Evolutionary conservation across 441 rosid genomes (phyloP), one percentile per base, ranked within the genome.

Genomic region (Bocquillonia castaneifolia): DNA sequence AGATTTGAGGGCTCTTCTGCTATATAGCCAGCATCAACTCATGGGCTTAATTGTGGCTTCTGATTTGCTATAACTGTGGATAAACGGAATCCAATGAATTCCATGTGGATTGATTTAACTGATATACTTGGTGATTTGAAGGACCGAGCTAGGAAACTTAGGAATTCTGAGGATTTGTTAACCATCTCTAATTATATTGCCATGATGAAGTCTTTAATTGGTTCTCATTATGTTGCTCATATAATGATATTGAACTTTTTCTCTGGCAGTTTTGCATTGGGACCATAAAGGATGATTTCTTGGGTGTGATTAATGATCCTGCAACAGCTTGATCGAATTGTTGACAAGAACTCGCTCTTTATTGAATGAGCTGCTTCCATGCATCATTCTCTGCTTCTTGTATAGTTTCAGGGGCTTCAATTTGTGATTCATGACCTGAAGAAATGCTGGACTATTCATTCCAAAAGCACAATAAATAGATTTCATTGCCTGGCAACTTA

Each of bases 301-400:
- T 91, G 84, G 99, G 96, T 32, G 97, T 93, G 81, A 89, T 93
- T 54, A 93, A 91, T 70, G 97, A 93, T 79, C 98, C 97, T 23
- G 77, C 89, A 53, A 72, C 88, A 0, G 84, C 80, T 52, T 88
- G 81, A 70, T 44, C 73, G 59, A 71, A 64, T 22, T 14, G 63
- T 28, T 14, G 50, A 28, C 42, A 6, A 47, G 32, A 54, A 7
- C 34, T 70, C 6, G 3, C 3, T 25, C 3, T 28, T 37, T 58
- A 15, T 34, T 2, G 7, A 31, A 3, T 20, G 12, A 3, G 6
- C 9, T n/a, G 25, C 34, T 47, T 58, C 26, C 23, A 14, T 14
- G 28, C 26, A 1, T 3, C 23, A 28, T 44, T 45, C 36, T 18
- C 17, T 63, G 47, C 50, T 18, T 53, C 2, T 40, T 40, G n/a